Evolutionary conservation across 176 grass and related monocot species (phyloP), one percentile per base, ranked within the genome.

Genomic region (Alopecurus myosuroides): DNA sequence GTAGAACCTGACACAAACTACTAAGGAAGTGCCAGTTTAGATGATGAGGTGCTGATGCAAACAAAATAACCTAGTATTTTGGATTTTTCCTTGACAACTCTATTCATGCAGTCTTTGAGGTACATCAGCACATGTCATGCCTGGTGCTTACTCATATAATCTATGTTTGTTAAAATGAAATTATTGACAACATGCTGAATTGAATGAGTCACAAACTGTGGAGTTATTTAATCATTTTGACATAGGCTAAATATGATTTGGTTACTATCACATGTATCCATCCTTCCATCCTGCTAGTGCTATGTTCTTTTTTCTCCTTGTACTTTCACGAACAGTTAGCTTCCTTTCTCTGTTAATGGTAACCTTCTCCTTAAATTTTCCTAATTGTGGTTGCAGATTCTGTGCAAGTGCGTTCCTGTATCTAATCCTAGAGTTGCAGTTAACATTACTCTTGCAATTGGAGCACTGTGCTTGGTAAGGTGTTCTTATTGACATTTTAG

Each of bases 381-480:
- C 22, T 61, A 77, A 85, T 90, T 90, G 11, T 88, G 60, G 7
- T 49, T 85, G 73, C 82, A 98, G 96, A 94, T 89, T 85, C 61
- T 98, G 71, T 89, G 93, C 72, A 81, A 84, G 84, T 82, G 86
- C 7, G 83, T 82, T 50, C 72, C 74, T 36, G 77, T 84, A 82
- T 92, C 77, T 57, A 86, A 88, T 86, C 96, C 95, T 68, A 87
- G 78, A 53, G 88, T 84, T 90, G 89, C 83, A 61, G 83, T 92
- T 56, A 98, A 95, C 79, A 88, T 98, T 83, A 86, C 91, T 77
- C 81, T 98, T 89, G 93, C 72, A 75, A 90, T 98, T 92, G 93
- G 87, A 85, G 91, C 96, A 89, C 80, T 98, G 61, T 95, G 93
- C 89, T 85, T 77, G 93, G 95, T 98, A 93, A 93, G 82, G 61